These are phyloP conservation scores for Candida tropicalis DNA, from an alignment of 1,139 yeast genomes.

Conservation along the genomic window DNA sequence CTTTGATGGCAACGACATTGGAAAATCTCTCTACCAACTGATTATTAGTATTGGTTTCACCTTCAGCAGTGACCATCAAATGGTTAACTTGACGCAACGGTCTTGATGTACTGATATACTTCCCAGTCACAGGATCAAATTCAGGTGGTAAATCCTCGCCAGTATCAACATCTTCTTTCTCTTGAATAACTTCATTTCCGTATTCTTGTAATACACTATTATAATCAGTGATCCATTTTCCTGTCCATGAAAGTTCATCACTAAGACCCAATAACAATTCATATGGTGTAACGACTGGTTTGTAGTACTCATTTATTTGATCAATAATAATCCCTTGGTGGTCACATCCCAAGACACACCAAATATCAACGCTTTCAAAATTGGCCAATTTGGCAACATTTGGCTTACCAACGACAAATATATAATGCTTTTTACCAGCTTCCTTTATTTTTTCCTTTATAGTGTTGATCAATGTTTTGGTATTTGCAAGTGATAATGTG, in stretches of 20 bases:
- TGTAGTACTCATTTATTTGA: constrained; percentile 74
- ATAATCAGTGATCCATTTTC: constrained; percentile 89
- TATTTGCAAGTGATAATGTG: constrained; percentile 77
- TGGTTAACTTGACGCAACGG: constrained; percentile 76
- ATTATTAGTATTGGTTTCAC: constrained; percentile 19
- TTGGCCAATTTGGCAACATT: constrained; percentile 96
- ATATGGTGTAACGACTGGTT: constrained; percentile 92
- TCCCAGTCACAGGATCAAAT: constrained; percentile 89
- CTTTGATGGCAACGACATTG: constrained; percentile 63
- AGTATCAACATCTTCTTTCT: constrained; percentile 20
- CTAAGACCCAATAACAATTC: constrained; percentile 81
- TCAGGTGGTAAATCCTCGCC: constrained; percentile 62
- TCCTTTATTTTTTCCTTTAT: constrained; percentile 61
- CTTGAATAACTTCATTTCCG: constrained; percentile 25
- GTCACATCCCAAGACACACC: constrained; percentile 96
- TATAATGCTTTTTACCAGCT: constrained; percentile 88
- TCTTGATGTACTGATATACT: constrained; percentile 62
- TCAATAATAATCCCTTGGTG: constrained; percentile 90
- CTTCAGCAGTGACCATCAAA: constrained; percentile 52
- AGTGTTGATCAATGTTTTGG: constrained; percentile 61
- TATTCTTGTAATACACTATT: constrained; percentile 46
- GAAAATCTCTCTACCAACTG: constrained; percentile 63
- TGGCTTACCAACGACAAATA: constrained; percentile 98
- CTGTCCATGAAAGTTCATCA: constrained; percentile 82
- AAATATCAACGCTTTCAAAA: constrained; percentile 85